Base-by-base conservation (phyloP, 768 basidiomycete genomes). In the Phanerochaete carnosa region DNA sequence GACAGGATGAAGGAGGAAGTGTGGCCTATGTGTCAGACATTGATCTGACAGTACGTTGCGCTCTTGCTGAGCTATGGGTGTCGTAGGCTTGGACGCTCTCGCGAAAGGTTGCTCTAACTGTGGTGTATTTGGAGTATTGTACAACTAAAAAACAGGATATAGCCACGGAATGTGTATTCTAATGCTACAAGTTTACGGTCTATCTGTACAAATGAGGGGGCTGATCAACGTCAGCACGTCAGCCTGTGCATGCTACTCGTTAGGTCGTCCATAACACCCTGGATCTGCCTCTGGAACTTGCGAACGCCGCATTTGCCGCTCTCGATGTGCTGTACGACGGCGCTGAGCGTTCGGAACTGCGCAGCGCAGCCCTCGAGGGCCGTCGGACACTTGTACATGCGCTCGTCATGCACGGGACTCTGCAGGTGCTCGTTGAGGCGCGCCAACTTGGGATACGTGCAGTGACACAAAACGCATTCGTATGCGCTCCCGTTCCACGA, bases 401-500 rank as follows among this genome's bases (percentile, higher is more conserved):
- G 77, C 1, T 79, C 75, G 63, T 79, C 70, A 66, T 89, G 89
- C 2, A 66, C 73, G 1, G 89, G 85, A 70, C 88, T 89, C 53
- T 77, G 75, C 46, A 90, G 76, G 66, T 90, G 90, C 62, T 80
- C 75, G 65, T 90, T 87, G 53, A 90, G 77, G 7, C 70, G 73
- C 0, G 16, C 12, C 13, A 88, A 77, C 0, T 73, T 65, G 53
- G 64, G 29, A 65, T 79, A 85, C 13, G 53, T 64, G 23, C 55
- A 59, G 68, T 83, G 78, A 69, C 89, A 90, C 26, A 90, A 70
- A 66, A 83, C 83, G 70, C 88, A 90, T 70, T 90, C 87, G 69
- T 77, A 90, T 5, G 63, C 73, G 5, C 0, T 4, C 0, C 75
- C 75, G 61, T 81, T 82, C 75, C 74, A 80, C 13, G 81, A 74